Base-by-base conservation (phyloP, 192 early-diverging fungal species). In the Diversispora epigaea region DNA sequence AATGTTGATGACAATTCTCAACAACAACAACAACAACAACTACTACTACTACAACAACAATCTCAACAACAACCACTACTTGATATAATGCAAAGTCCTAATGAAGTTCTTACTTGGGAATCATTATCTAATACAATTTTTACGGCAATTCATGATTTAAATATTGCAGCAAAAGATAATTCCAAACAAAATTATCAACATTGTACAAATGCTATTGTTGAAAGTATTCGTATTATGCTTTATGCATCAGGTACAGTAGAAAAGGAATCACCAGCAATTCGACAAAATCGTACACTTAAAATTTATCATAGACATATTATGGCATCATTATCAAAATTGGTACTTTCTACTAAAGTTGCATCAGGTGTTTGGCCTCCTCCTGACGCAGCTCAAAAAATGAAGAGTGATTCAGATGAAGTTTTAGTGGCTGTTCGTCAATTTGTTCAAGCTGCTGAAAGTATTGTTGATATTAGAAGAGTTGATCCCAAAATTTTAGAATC, bases 301-400 rank as follows among this genome's bases (percentile, higher is more conserved):
- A 77, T 86, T 45, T 79, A 88, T 63, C 93, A 98, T 80, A 85
- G 88, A 19, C 85, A 88, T 32, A 91, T 99, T 47, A 91, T 94
- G 80, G 89, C 89, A 19, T 83, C 91, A 5, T 77, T 97, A 14
- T 93, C 94, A 11, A 95, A 95, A 61, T 83, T 98, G 69, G 85
- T 92, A 15, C 80, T 98, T 15, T 89, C 93, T 10, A 90, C 93
- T 50, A 95, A 92, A 75, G 86, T 90, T 50, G 94, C 92, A 0
- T 82, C 91, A 14, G 91, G 91, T n/a, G 87, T 96, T 55, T 96
- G 95, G 94, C 95, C 95, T 43, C 91, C 93, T 4, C 92, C 93
- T 5, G 93, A 95, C 74, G 88, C 93, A 5, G 84, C 89, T 32
- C 72, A 81, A 17, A 92, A 91, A 14, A 91, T 97, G 83, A 85